Evolutionary conservation across 768 basidiomycete species (phyloP).

Genomic region (Kockovaella imperatae): DNA sequence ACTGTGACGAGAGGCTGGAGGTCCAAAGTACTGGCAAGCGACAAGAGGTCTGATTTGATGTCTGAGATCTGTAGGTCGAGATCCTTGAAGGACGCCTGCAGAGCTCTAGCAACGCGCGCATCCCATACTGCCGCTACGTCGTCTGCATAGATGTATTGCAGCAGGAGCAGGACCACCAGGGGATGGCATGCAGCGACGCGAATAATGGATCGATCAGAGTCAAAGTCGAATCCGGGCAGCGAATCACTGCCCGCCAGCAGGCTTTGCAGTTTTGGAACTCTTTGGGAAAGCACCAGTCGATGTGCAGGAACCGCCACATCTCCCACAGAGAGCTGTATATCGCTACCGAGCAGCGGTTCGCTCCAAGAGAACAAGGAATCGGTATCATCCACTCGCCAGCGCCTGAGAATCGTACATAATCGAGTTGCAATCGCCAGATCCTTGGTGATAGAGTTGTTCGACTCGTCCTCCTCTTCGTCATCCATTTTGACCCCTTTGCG

Average conservation of each 20-base stretch:
- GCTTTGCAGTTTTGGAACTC: slow-evolving; percentile 14
- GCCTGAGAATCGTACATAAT: slow-evolving; percentile 30
- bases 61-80: slow-evolving; percentile 44
- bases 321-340: slow-evolving; percentile 53
- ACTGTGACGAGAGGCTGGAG: slow-evolving; percentile 54
- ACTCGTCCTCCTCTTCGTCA: slow-evolving; percentile 44
- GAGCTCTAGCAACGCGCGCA: slow-evolving; percentile 52
- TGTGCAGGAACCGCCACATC: slow-evolving; percentile 43
- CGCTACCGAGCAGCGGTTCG: slow-evolving; percentile 54
- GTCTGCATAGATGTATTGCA: slow-evolving; percentile 85
- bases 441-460: slow-evolving; percentile 36
- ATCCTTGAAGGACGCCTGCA: slow-evolving; percentile 47
- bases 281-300: slow-evolving; percentile 17
- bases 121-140: slow-evolving; percentile 78
- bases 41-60: slow-evolving; percentile 59
- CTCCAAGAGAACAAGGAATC: slow-evolving; percentile 34
- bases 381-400: slow-evolving; percentile 33
- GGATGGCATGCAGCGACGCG: slow-evolving; percentile 55
- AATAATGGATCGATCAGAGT: not conserved
- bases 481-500: slow-evolving; percentile 5
- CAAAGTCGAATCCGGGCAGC: not conserved
- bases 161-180: slow-evolving; percentile 62
- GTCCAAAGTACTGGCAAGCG: slow-evolving; percentile 55
- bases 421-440: slow-evolving; percentile 36
- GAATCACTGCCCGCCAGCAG: slow-evolving; percentile 5